phyloP scores from a whole-genome alignment of 2,329 filamentous ascomycete genomes.

The Aspergillus candidus region DNA sequence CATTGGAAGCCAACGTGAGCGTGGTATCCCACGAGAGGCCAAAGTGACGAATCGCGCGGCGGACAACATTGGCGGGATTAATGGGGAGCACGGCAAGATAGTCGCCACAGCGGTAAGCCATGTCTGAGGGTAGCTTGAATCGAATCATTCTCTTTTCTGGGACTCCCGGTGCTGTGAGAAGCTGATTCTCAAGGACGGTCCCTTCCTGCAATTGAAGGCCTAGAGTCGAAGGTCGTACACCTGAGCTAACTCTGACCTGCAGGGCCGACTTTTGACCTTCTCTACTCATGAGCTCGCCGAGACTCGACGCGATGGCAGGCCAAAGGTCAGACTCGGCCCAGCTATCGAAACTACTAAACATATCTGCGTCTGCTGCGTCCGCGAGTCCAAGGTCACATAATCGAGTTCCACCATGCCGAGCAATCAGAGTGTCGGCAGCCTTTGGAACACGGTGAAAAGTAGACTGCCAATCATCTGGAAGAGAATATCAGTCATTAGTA shows the following conservation, averaged over 20 bases:
- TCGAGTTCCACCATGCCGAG: constrained; percentile 45
- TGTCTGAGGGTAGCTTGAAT: constrained; percentile 59
- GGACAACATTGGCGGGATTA: constrained; percentile 58
- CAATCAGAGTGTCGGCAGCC: constrained; percentile 52
- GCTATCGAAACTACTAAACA: constrained; percentile 62
- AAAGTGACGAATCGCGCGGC: constrained; percentile 59
- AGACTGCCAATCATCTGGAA: constrained; percentile 41
- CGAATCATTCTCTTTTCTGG: constrained; percentile 60
- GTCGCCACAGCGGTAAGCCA: constrained; percentile 66
- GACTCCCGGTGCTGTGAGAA: constrained; percentile 47
- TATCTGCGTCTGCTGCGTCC: constrained; percentile 58
- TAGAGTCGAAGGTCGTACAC: constrained; percentile 51
- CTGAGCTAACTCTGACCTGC: constrained; percentile 48
- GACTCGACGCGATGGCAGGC: constrained; percentile 43
- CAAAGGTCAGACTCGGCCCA: constrained; percentile 60
- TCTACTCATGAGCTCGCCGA: constrained; percentile 19
- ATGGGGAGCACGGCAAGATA: constrained; percentile 69
- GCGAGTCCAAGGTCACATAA: constrained; percentile 50
- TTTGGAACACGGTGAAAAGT: constrained; percentile 66
- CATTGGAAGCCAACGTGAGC: constrained; percentile 51
- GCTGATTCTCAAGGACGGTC: constrained; percentile 49
- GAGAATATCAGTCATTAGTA: constrained; percentile 15
- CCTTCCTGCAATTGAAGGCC: constrained; percentile 60
- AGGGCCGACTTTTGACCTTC: constrained; percentile 30
- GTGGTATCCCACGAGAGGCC: constrained; percentile 63